Conservation (phyloP, 2,329 filamentous ascomycete genomes). For the Phaeosphaeriaceae sp. region DNA sequence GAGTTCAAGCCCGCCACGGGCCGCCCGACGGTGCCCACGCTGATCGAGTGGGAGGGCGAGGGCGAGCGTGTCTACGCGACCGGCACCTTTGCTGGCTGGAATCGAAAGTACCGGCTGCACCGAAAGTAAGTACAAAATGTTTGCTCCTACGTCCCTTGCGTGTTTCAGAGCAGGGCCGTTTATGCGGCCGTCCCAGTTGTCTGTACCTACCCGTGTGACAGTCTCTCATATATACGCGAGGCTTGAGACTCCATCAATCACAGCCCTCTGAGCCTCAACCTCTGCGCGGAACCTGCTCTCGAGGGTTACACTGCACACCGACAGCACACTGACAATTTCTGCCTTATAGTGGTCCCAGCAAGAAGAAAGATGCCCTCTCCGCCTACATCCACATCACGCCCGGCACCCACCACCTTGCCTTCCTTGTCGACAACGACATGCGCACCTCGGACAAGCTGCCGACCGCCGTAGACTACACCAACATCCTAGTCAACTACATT, state of each 20-base stretch:
- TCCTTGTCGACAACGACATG: slow-evolving; percentile 94
- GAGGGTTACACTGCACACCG: slow-evolving; percentile 40
- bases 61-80: slow-evolving; percentile 96
- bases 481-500: slow-evolving; percentile 98
- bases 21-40: slow-evolving; percentile 80
- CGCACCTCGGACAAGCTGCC: slow-evolving; percentile 84
- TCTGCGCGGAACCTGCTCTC: slow-evolving; percentile 23
- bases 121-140: slow-evolving; percentile 69
- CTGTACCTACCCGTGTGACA: slow-evolving; percentile 33
- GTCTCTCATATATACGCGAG: slow-evolving; percentile 14
- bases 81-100: slow-evolving; percentile 96
- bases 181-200: slow-evolving; percentile 3
- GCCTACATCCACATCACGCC: slow-evolving; percentile 84
- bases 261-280: no score
- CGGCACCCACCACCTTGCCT: slow-evolving; percentile 95
- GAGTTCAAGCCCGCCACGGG: slow-evolving; percentile 70
- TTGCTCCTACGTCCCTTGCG: slow-evolving; percentile 31
- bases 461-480: slow-evolving; percentile 96
- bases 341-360: slow-evolving; percentile 47
- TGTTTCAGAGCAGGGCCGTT: slow-evolving; percentile 17
- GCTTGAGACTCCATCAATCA: slow-evolving; percentile 30
- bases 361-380: slow-evolving; percentile 68
- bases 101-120: slow-evolving; percentile 87
- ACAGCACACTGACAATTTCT: slow-evolving; percentile 36
- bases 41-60: slow-evolving; percentile 82